These are phyloP conservation scores for Melampsora larici-populina DNA, from an alignment of 1,284 basidiomycete genomes.

Conservation along the genomic window DNA sequence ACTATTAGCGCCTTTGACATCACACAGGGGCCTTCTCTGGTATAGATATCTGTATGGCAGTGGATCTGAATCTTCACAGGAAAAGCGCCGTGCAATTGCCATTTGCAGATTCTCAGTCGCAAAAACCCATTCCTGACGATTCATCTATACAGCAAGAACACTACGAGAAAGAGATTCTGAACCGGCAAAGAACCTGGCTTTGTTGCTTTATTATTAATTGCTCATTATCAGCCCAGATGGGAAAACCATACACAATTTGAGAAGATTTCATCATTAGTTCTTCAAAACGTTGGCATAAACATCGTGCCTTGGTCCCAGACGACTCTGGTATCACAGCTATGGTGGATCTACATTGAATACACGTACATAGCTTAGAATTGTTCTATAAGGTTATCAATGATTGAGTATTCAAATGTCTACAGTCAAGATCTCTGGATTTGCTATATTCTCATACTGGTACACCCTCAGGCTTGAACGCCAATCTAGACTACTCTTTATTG, in stretches of 20 bases:
- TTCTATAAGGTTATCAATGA: neutral
- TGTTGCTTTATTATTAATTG: slow-evolving; percentile 80
- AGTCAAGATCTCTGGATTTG: slow-evolving; percentile 79
- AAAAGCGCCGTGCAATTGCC: slow-evolving; percentile 60
- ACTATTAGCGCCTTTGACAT: neutral
- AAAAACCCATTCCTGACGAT: slow-evolving; percentile 47
- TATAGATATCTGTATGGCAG: slow-evolving; percentile 63
- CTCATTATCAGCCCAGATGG: slow-evolving; percentile 79
- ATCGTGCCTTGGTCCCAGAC: slow-evolving; percentile 50
- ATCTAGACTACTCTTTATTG: slow-evolving; percentile 70
- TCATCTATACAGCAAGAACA: too few relatives aligned
- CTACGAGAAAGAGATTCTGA: slow-evolving; percentile 70
- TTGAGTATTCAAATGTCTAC: slow-evolving; percentile 50
- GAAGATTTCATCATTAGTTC: slow-evolving; percentile 78
- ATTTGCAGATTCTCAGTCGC: slow-evolving; percentile 30
- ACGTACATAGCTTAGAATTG: slow-evolving; percentile 25
- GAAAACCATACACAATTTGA: slow-evolving; percentile 78
- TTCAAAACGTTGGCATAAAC: slow-evolving; percentile 64
- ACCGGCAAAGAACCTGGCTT: slow-evolving; percentile 76
- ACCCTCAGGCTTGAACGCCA: slow-evolving; percentile 76
- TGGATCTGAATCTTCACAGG: slow-evolving; percentile 77
- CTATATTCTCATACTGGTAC: slow-evolving; percentile 79
- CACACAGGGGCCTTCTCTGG: slow-evolving; percentile 6
- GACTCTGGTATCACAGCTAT: slow-evolving; percentile 50
- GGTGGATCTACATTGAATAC: slow-evolving; percentile 51